Conservation (phyloP, 192 early-diverging fungal species). For the Powellomyces hirtus region DNA sequence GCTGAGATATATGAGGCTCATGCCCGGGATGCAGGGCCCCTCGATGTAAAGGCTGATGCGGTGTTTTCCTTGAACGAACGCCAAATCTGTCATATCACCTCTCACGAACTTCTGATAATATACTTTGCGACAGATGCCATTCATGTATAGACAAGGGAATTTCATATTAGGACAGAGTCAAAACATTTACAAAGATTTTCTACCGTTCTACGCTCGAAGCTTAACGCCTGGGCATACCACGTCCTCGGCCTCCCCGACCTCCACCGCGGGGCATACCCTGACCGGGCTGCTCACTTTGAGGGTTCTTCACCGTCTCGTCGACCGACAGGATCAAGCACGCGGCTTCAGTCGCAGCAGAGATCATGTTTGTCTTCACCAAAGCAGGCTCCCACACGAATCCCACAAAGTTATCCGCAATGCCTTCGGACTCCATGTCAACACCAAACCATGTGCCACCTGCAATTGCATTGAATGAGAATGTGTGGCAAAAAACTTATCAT, state of each 20-base stretch:
- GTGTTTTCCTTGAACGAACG: too few species aligned
- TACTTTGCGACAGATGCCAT: too few species aligned
- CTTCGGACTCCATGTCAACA: slow-evolving; percentile 87
- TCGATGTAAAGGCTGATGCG: too few species aligned
- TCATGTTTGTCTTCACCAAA: slow-evolving; percentile 95
- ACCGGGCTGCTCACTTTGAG: slow-evolving; percentile 73
- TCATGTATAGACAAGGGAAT: too few species aligned
- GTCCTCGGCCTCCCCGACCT: slow-evolving; percentile 39
- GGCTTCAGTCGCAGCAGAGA: slow-evolving; percentile 91
- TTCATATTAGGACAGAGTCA: too few species aligned
- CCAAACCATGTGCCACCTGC: slow-evolving; percentile 80
- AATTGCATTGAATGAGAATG: not conserved
- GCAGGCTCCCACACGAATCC: slow-evolving; percentile 98
- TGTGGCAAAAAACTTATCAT: not conserved
- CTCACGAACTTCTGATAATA: too few species aligned
- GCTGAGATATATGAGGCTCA: too few species aligned
- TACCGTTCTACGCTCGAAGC: too few species aligned
- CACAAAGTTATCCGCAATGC: slow-evolving; percentile 84
- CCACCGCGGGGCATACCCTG: slow-evolving; percentile 29
- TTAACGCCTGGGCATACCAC: slow-evolving; percentile 32
- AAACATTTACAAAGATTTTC: too few species aligned
- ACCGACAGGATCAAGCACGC: slow-evolving; percentile 94
- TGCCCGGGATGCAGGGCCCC: too few species aligned
- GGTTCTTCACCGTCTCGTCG: slow-evolving; percentile 96
- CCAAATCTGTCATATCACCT: too few species aligned